phyloP scores from a whole-genome alignment of 2,329 filamentous ascomycete species.

The Pseudovirgaria hyperparasitica region DNA sequence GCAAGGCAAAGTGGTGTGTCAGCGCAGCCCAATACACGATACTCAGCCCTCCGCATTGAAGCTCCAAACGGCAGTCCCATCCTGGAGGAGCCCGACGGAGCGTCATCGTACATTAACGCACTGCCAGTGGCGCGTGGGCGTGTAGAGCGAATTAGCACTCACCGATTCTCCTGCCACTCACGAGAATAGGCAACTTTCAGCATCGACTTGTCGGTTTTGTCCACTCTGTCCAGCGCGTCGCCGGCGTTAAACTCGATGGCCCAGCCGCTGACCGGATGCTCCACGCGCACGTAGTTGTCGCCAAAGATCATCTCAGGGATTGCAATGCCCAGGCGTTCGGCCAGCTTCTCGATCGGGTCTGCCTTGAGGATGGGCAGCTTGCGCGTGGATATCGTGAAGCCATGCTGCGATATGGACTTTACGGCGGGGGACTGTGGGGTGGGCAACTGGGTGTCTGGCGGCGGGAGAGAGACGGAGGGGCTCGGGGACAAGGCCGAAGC shows the following conservation, averaged over 20 bases:
- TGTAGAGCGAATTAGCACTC: conserved; percentile 15
- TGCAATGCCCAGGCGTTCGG: conserved; percentile 64
- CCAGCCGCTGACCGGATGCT: conserved; percentile 67
- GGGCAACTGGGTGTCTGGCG: conserved; percentile 19
- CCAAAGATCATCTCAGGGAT: conserved; percentile 99
- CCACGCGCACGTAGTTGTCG: conserved; percentile 71
- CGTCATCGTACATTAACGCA: too few species aligned
- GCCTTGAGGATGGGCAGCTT: conserved; percentile 94
- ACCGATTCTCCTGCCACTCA: conserved; percentile 67
- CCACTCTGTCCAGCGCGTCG: conserved; percentile 78
- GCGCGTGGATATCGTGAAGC: conserved; percentile 66
- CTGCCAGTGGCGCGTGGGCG: too few species aligned
- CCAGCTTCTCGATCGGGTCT: conserved; percentile 77
- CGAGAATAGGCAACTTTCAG: conserved; percentile 86
- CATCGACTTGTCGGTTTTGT: conserved; percentile 87
- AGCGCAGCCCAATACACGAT: too few species aligned
- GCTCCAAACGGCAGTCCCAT: too few species aligned
- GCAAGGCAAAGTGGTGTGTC: too few species aligned
- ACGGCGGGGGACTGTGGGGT: conserved; percentile 14
- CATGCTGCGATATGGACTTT: conserved; percentile 25
- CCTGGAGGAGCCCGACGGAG: too few species aligned
- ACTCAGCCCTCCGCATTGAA: too few species aligned
- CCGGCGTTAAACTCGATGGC: conserved; percentile 68
- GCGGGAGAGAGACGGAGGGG: too few species aligned
- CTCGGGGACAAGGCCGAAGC: too few species aligned